Evolutionary conservation across 495 filamentous ascomycete genomes (phyloP).

Genomic region (Aspergillus campestris): DNA sequence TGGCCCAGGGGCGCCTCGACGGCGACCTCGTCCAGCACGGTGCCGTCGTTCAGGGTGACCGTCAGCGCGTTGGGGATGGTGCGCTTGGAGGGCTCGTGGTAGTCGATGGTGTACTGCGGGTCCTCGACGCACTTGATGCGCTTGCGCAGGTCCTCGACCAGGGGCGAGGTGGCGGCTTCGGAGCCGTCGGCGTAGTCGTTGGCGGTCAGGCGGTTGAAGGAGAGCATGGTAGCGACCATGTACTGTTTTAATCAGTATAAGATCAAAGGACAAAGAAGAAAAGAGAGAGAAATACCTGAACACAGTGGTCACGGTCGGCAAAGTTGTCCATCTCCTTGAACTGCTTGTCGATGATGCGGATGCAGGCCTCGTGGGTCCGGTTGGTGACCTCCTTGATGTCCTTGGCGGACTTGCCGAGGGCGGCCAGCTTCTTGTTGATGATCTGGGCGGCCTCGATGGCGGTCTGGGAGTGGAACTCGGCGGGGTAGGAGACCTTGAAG

Average conservation of each 20-base stretch:
- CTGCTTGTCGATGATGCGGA: constrained; percentile 99
- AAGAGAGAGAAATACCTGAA: constrained; percentile 48
- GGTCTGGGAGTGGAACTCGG: constrained; percentile 98
- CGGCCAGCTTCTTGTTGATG: constrained; percentile 72
- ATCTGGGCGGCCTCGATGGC: constrained; percentile 90
- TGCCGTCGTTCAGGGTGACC: constrained; percentile 89
- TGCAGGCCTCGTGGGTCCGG: constrained; percentile 95
- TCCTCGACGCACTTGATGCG: constrained; percentile 95
- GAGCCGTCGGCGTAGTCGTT: constrained; percentile 85
- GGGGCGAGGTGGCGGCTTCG: constrained; percentile 81
- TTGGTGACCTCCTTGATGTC: constrained; percentile 91
- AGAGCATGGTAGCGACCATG: constrained; percentile 94
- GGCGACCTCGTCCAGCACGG: constrained; percentile 82
- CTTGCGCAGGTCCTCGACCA: constrained; percentile 82
- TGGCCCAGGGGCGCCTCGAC: constrained; percentile 95
- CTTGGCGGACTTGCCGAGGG: constrained; percentile 80
- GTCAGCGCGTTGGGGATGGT: constrained; percentile 95
- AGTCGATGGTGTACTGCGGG: constrained; percentile 84
- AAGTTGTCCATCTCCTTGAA: constrained; percentile 99
- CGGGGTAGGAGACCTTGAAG: constrained; percentile 98
- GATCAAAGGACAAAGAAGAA: not conserved
- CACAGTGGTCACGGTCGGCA: constrained; percentile 97
- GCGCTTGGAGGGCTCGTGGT: constrained; percentile 85
- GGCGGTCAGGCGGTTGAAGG: constrained; percentile 84
- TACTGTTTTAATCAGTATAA: constrained; percentile 41